phyloP scores from a whole-genome alignment of 345 rosid genomes.

The Trapa incisa region DNA sequence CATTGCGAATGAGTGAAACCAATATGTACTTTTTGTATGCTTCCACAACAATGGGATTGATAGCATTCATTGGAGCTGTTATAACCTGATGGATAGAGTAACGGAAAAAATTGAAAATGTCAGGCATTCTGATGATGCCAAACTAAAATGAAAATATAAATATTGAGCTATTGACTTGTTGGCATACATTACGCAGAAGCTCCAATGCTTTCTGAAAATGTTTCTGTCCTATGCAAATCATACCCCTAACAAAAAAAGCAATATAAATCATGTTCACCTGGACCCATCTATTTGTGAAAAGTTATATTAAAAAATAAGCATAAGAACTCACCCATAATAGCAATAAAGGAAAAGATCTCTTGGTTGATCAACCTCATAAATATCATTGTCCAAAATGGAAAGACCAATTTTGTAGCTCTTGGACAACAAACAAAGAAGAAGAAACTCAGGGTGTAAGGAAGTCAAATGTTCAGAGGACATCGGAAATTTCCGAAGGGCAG shows the following conservation, averaged over 20 bases:
- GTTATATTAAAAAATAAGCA: not conserved
- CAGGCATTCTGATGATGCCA: not conserved
- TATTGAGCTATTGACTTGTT: not conserved
- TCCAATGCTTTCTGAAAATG: slow-evolving; percentile 71
- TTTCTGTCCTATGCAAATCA: slow-evolving; percentile 86
- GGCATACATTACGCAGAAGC: slow-evolving; percentile 71
- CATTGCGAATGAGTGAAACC: slow-evolving; percentile 73
- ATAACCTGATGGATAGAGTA: slow-evolving; percentile 43
- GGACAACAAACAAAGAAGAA: slow-evolving; percentile 67
- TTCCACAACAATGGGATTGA: slow-evolving; percentile 82
- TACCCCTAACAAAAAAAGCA: slow-evolving; percentile 51
- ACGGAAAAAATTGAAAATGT: slow-evolving; percentile 6
- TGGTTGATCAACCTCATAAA: slow-evolving; percentile 79
- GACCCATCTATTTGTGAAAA: not conserved
- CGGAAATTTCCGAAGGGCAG: slow-evolving; percentile 65
- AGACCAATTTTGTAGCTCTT: slow-evolving; percentile 70
- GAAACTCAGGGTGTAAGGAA: slow-evolving; percentile 78
- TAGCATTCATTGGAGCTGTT: slow-evolving; percentile 75
- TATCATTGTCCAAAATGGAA: slow-evolving; percentile 70
- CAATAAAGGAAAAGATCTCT: slow-evolving; percentile 82
- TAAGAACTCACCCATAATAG: slow-evolving; percentile 64
- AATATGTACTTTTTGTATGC: slow-evolving; percentile 80
- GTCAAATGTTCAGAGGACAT: slow-evolving; percentile 66
- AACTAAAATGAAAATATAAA: not conserved
- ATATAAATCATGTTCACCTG: slow-evolving; percentile 4